Conservation (phyloP, 2,329 filamentous ascomycete genomes). For the Phoma sp. region DNA sequence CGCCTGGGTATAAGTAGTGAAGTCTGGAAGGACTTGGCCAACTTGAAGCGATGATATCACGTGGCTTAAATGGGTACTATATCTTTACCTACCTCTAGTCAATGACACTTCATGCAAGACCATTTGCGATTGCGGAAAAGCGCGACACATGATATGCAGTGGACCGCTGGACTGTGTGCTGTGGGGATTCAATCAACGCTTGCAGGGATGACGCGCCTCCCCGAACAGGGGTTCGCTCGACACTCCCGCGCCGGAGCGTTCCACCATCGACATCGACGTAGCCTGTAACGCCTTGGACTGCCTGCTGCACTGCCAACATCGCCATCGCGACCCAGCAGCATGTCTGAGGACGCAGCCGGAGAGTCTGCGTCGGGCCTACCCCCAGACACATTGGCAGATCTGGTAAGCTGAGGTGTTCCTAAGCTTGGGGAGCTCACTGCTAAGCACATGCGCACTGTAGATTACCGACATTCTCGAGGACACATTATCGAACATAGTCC, state of each 20-base stretch:
- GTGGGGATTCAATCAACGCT: constrained; percentile 7
- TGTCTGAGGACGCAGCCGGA: constrained; percentile 46
- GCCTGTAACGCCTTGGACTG: constrained; percentile 14
- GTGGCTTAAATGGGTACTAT: too few relatives aligned
- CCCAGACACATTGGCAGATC: constrained; percentile 37
- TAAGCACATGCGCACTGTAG: constrained; percentile 31
- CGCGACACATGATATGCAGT: background rate
- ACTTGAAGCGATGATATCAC: too few relatives aligned
- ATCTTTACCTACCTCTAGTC: too few relatives aligned
- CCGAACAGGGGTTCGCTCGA: constrained; percentile 12
- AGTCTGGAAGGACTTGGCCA: too few relatives aligned
- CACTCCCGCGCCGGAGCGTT: constrained; percentile 11
- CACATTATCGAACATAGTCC: constrained; percentile 76
- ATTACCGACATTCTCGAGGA: constrained; percentile 69
- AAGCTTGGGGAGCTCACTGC: constrained; percentile 28
- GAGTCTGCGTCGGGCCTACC: constrained; percentile 34
- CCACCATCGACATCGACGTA: constrained; percentile 16
- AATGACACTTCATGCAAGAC: background rate
- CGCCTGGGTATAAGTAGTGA: too few relatives aligned
- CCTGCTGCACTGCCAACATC: constrained; percentile 20
- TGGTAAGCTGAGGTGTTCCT: constrained; percentile 34
- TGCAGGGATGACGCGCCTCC: constrained; percentile 16
- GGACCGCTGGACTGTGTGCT: constrained; percentile 1
- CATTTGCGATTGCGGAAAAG: background rate
- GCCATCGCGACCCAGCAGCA: constrained; percentile 33